Evolutionary conservation across 805 yeast species (phyloP).

Genomic region (Wickerhamomyces hampshirensis): DNA sequence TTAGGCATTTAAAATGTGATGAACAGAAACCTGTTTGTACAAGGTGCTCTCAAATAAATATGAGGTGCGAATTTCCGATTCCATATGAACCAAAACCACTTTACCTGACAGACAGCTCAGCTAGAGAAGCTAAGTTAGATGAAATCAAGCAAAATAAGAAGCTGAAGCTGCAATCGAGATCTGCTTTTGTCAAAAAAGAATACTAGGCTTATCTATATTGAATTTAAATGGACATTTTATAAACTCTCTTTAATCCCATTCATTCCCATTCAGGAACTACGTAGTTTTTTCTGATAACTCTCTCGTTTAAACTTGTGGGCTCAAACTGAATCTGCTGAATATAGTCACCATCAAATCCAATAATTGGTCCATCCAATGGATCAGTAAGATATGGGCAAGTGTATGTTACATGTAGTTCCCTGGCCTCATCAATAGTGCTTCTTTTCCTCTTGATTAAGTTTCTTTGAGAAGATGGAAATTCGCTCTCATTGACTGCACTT

Average conservation of each 20-base stretch:
- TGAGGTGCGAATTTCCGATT: slow-evolving; percentile 11
- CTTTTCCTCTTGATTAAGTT: slow-evolving; percentile 15
- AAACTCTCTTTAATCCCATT: too few species aligned
- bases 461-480: slow-evolving; percentile 12
- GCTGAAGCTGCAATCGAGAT: too few species aligned
- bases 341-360: slow-evolving; percentile 37
- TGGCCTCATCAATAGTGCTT: slow-evolving; percentile 24
- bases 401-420: slow-evolving; percentile 45
- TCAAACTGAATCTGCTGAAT: slow-evolving; percentile 22
- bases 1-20: slow-evolving; percentile 60
- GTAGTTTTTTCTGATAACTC: slow-evolving; percentile 18
- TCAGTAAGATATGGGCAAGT: slow-evolving; percentile 71
- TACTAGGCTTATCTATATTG: neutral
- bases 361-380: slow-evolving; percentile 80
- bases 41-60: slow-evolving; percentile 35
- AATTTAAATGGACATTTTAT: neutral
- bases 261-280: slow-evolving; percentile 25
- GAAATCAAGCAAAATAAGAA: slow-evolving; percentile 6
- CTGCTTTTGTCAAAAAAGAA: too few species aligned
- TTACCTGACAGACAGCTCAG: slow-evolving; percentile 5
- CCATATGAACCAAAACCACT: slow-evolving; percentile 2
- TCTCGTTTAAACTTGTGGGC: slow-evolving; percentile 17
- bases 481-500: neutral
- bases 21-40: slow-evolving; percentile 53
- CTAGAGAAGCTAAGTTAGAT: slow-evolving; percentile 4